phyloP scores from a whole-genome alignment of 257 asterid genomes.

The Petrea volubilis region DNA sequence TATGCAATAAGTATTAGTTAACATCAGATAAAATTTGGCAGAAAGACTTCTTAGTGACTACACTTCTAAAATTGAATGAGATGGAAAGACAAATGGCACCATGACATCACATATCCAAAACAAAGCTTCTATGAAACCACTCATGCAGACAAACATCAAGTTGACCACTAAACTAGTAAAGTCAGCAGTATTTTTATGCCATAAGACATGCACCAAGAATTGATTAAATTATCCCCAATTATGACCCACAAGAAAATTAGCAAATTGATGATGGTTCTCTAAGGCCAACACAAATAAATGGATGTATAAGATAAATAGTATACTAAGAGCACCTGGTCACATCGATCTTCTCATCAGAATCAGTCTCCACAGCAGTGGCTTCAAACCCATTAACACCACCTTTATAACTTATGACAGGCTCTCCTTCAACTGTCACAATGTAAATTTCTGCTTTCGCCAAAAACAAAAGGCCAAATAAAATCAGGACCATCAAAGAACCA shows the following conservation, averaged over 20 bases:
- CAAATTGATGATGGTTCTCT: background rate
- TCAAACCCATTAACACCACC: conserved; percentile 90
- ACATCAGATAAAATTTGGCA: conserved; percentile 9
- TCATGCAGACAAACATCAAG: background rate
- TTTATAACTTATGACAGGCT: conserved; percentile 85
- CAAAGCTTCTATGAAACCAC: background rate
- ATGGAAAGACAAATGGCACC: background rate
- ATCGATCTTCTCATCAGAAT: conserved; percentile 78
- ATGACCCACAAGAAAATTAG: background rate
- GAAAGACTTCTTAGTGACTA: background rate
- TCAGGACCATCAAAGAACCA: conserved; percentile 34
- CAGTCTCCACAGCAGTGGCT: conserved; percentile 89
- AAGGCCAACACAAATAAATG: background rate
- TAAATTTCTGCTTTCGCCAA: conserved; percentile 67
- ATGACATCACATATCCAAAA: background rate
- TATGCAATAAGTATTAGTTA: background rate
- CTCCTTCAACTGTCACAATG: conserved; percentile 88
- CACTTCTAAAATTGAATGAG: background rate
- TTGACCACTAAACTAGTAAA: background rate
- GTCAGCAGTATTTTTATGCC: background rate
- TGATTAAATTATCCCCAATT: background rate
- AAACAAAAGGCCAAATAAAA: conserved; percentile 39
- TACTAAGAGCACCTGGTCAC: conserved; percentile 59
- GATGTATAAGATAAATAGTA: conserved; percentile 8
- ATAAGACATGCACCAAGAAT: background rate